A percentile compares a stretch with the other conserved stretches of the same genome.
These are phyloP conservation scores for Lentithecium fluviatile DNA, from an alignment of 495 filamentous ascomycete genomes.

Conservation along the genomic window DNA sequence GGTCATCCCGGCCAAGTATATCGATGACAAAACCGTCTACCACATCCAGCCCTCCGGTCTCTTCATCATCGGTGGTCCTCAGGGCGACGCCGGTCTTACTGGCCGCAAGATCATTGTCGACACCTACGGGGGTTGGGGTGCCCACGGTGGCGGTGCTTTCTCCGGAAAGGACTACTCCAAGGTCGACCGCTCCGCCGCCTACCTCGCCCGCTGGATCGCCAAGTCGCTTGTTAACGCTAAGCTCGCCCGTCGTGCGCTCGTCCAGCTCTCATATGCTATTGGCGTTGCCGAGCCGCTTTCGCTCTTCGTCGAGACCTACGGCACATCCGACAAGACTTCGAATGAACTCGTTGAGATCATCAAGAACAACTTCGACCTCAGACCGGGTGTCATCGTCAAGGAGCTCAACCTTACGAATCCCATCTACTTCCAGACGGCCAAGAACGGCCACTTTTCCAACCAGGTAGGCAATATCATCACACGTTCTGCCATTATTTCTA, in stretches of 20 bases:
- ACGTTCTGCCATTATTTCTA: no score
- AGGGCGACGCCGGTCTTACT: constrained; percentile 97
- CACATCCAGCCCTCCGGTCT: constrained; percentile 98
- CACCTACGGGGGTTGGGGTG: constrained; percentile 99
- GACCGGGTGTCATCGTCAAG: constrained; percentile 97
- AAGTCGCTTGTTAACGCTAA: constrained; percentile 91
- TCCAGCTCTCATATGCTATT: constrained; percentile 98
- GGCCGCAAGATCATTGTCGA: constrained; percentile 99
- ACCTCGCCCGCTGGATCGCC: constrained; percentile 96
- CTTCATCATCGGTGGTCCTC: constrained; percentile 98
- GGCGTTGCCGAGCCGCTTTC: constrained; percentile 96
- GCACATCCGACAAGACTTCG: constrained; percentile 69
- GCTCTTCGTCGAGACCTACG: constrained; percentile 83
- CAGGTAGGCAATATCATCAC: constrained; percentile 45
- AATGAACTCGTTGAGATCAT: constrained; percentile 91
- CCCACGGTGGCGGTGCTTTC: constrained; percentile 99
- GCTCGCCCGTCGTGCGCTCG: constrained; percentile 85
- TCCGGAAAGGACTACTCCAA: constrained; percentile 99
- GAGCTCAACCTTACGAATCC: constrained; percentile 92
- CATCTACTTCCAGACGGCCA: constrained; percentile 97
- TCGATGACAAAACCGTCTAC: constrained; percentile 90
- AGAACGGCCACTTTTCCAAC: constrained; percentile 99
- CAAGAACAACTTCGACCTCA: constrained; percentile 90
- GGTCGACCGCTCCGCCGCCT: constrained; percentile 97
- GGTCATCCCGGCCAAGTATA: constrained; percentile 86